phyloP scores from a whole-genome alignment of 208 protist genomes.

The Acanthamoeba quina region DNA sequence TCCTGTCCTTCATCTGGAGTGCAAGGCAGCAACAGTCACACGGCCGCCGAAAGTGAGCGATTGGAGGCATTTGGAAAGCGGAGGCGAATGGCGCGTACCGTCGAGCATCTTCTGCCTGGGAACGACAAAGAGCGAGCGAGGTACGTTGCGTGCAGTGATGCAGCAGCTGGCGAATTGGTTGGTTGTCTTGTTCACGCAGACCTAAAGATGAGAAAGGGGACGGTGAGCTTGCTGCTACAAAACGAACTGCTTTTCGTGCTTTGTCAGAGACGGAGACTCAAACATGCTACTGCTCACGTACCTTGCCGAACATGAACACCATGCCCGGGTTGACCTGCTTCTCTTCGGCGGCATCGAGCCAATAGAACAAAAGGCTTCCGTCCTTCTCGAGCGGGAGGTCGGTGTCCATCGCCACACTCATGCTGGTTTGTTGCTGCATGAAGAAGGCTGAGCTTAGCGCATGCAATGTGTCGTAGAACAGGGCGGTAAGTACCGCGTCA shows the following conservation, averaged over 20 bases:
- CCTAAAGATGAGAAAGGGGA: slow-evolving; percentile 15
- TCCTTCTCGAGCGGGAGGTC: slow-evolving; percentile 50
- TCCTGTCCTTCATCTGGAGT: slow-evolving; percentile 48
- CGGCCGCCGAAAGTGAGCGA: background rate
- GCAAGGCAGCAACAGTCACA: background rate
- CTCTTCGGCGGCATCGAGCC: slow-evolving; percentile 70
- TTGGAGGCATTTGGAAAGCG: background rate
- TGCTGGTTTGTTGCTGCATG: background rate
- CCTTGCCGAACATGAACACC: slow-evolving; percentile 76
- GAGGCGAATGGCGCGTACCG: background rate
- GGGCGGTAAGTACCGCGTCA: background rate
- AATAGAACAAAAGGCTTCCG: slow-evolving; percentile 68
- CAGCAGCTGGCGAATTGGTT: slow-evolving; percentile 70
- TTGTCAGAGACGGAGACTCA: slow-evolving; percentile 1
- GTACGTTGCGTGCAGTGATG: slow-evolving; percentile 45
- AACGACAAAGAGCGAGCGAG: slow-evolving; percentile 41
- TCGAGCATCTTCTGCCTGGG: slow-evolving; percentile 60
- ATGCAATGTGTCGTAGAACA: too few relatives aligned
- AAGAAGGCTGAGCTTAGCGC: background rate
- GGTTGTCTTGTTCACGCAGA: slow-evolving; percentile 47
- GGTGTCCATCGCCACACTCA: background rate
- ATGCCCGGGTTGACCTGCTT: slow-evolving; percentile 40
- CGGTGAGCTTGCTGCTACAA: background rate
- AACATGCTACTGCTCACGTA: background rate
- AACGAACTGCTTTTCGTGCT: background rate